Percentiles rank a stretch among this genome's conserved stretches.
Evolutionary conservation across 495 filamentous ascomycete genomes (phyloP).

Genomic region (Melanomma pulvis-pyrius): DNA sequence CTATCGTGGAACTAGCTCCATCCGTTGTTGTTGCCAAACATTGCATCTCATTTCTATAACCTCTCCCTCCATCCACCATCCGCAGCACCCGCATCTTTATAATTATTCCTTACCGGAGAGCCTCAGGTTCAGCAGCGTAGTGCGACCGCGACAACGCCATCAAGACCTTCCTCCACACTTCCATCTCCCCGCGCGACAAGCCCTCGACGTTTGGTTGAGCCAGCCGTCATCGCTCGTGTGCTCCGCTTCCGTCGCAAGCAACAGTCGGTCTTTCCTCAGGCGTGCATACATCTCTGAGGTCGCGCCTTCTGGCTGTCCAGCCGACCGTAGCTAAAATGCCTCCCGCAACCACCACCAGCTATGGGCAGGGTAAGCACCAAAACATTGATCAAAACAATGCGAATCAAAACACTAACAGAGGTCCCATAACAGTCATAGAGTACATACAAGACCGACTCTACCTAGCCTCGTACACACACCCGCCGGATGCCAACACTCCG

Average conservation of each 20-base stretch:
- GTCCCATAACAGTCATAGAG: too few species aligned
- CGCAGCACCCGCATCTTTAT: constrained; percentile 31
- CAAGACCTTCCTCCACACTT: neutral
- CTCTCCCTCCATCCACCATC: constrained; percentile 7
- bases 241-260: neutral
- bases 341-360: constrained; percentile 52
- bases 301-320: constrained; percentile 14
- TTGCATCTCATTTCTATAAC: neutral
- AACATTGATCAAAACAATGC: neutral
- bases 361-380: constrained; percentile 63
- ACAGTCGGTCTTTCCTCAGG: constrained; percentile 10
- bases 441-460: constrained; percentile 78
- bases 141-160: constrained; percentile 10
- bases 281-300: constrained; percentile 7
- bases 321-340: constrained; percentile 25
- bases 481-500: constrained; percentile 75
- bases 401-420: neutral
- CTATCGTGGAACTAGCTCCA: neutral
- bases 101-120: constrained; percentile 26
- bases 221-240: constrained; percentile 3
- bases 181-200: constrained; percentile 8
- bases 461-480: constrained; percentile 84
- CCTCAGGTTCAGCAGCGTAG: neutral
- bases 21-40: neutral
- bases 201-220: neutral